Evolutionary conservation across 768 basidiomycete genomes (phyloP).

Genomic region (Boletus subparvulus): DNA sequence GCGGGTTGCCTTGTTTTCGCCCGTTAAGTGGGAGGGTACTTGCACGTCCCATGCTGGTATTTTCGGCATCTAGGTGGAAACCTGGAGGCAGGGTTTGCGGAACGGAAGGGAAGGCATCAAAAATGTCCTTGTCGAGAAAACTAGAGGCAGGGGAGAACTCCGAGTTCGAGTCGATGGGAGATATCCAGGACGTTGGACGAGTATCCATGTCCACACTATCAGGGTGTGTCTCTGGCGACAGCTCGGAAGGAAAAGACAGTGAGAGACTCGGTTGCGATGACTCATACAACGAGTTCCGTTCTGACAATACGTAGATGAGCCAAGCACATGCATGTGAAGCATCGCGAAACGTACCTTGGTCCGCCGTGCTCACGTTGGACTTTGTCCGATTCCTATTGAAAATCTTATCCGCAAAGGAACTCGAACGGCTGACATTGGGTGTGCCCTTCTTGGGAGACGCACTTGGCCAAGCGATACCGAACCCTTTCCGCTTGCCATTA

Average conservation of each 20-base stretch:
- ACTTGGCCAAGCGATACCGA: constrained; percentile 47
- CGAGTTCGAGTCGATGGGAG: constrained; percentile 41
- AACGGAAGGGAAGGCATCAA: constrained; percentile 73
- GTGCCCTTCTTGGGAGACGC: constrained; percentile 52
- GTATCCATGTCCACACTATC: constrained; percentile 13
- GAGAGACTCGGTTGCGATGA: constrained; percentile 26
- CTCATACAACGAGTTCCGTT: constrained; percentile 29
- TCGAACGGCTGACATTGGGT: constrained; percentile 44
- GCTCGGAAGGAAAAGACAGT: constrained; percentile 21
- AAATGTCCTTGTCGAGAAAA: constrained; percentile 55
- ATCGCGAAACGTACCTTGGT: constrained; percentile 39
- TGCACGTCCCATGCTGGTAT: constrained; percentile 14
- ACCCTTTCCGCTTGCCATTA: constrained; percentile 33
- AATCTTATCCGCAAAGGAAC: constrained; percentile 62
- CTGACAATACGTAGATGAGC: constrained; percentile 8
- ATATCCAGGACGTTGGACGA: constrained; percentile 49
- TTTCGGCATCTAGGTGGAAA: constrained; percentile 16
- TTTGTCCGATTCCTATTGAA: constrained; percentile 54
- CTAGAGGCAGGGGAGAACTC: constrained; percentile 40
- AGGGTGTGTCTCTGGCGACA: constrained; percentile 16
- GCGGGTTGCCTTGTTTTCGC: constrained; percentile 25
- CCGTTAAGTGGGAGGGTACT: constrained; percentile 29
- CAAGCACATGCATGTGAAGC: neutral
- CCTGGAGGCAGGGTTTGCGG: constrained; percentile 48
- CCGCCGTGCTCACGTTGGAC: constrained; percentile 48